Evolutionary conservation across 2,329 filamentous ascomycete genomes (phyloP).

Genomic region (Cladosporium sp.): DNA sequence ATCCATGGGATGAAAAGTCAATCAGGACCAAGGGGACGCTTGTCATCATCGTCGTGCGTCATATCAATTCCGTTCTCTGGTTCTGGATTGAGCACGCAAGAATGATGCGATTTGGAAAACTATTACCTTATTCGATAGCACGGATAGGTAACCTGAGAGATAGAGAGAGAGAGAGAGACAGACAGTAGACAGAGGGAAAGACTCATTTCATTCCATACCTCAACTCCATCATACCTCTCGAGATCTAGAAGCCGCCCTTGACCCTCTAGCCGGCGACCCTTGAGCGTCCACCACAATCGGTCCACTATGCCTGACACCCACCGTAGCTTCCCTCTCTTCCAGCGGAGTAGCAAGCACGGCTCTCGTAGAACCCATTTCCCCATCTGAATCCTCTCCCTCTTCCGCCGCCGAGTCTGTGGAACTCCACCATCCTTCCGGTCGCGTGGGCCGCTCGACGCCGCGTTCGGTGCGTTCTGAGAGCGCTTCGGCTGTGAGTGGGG

Average conservation of each 20-base stretch:
- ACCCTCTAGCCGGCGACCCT: conserved; percentile 2
- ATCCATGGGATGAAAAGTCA: no score
- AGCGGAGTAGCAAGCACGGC: background rate
- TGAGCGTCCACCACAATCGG: conserved; percentile 2
- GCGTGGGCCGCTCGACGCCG: conserved; percentile 1
- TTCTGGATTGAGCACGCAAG: no score
- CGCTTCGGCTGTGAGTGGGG: conserved; percentile 11
- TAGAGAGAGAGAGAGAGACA: no score
- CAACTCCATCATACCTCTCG: background rate
- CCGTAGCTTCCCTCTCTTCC: conserved; percentile 4
- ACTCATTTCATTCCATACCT: no score
- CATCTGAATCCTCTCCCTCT: background rate
- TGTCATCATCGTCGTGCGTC: no score
- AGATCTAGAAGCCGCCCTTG: background rate
- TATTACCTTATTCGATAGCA: no score
- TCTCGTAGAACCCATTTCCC: background rate
- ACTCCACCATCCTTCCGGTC: conserved; percentile 18
- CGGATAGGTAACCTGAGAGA: no score
- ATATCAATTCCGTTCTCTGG: no score
- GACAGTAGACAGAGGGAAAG: no score
- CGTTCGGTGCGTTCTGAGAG: conserved; percentile 8
- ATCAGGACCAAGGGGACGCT: no score
- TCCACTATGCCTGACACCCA: conserved; percentile 4
- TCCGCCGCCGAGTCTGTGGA: conserved; percentile 10
- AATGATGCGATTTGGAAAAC: no score